These are phyloP conservation scores for Lachancea dasiensis DNA, from an alignment of 805 yeast species.

Conservation along the genomic window DNA sequence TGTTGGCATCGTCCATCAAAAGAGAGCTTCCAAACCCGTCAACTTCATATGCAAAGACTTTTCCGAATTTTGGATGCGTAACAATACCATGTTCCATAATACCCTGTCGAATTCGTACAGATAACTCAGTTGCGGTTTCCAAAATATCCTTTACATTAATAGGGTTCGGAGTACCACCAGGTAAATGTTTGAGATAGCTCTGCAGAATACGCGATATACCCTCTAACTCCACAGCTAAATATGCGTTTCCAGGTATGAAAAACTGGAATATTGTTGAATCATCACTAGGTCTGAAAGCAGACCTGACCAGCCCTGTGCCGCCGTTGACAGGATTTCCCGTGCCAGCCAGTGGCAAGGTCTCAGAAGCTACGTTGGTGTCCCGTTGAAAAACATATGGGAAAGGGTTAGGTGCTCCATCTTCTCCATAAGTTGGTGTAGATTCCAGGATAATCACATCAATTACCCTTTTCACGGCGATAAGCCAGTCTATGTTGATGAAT, in stretches of 20 bases:
- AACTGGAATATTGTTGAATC: slow-evolving; percentile 78
- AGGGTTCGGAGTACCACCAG: slow-evolving; percentile 10
- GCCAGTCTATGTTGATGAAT: slow-evolving; percentile 44
- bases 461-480: slow-evolving; percentile 47
- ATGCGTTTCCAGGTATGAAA: slow-evolving; percentile 83
- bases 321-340: slow-evolving; percentile 77
- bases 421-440: slow-evolving; percentile 53
- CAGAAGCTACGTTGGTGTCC: slow-evolving; percentile 68
- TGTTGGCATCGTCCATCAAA: slow-evolving; percentile 87
- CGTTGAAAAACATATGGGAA: slow-evolving; percentile 66
- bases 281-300: slow-evolving; percentile 85
- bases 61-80: slow-evolving; percentile 64
- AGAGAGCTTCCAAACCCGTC: slow-evolving; percentile 76
- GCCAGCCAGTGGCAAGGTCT: slow-evolving; percentile 73
- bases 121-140: slow-evolving; percentile 35
- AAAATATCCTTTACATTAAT: slow-evolving; percentile 27
- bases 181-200: slow-evolving; percentile 12
- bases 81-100: slow-evolving; percentile 58
- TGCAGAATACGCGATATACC: slow-evolving; percentile 31
- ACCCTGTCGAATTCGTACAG: slow-evolving; percentile 41
- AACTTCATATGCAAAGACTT: slow-evolving; percentile 80
- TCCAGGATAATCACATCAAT: slow-evolving; percentile 53
- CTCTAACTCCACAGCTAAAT: slow-evolving; percentile 57
- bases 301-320: slow-evolving; percentile 65
- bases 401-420: slow-evolving; percentile 35